phyloP scores from a whole-genome alignment of 1,284 basidiomycete species.

The Psilocybe mexicana region DNA sequence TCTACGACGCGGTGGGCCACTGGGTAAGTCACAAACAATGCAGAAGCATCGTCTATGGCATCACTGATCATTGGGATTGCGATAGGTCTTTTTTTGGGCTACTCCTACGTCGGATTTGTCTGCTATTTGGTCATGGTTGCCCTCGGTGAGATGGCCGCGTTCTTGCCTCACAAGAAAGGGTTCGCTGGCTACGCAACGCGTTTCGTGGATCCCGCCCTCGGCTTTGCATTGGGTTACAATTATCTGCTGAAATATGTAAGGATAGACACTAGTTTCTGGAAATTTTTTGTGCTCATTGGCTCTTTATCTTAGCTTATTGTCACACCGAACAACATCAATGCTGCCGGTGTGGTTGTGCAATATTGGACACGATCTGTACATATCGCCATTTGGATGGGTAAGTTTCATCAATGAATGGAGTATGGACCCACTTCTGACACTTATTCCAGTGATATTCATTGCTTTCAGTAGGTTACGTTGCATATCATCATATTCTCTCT shows the following conservation, averaged over 20 bases:
- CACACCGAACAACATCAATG: conserved; percentile 55
- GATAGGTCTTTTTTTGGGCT: conserved; percentile 47
- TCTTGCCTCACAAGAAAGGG: conserved; percentile 54
- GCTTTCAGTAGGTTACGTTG: conserved; percentile 43
- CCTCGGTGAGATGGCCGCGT: conserved; percentile 58
- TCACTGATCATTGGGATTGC: conserved; percentile 1
- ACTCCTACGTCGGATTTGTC: conserved; percentile 54
- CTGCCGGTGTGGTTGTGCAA: conserved; percentile 60
- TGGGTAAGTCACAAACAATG: conserved; percentile 32
- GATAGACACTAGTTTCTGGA: neutral
- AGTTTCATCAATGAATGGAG: conserved; percentile 18
- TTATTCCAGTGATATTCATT: conserved; percentile 51
- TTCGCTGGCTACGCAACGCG: conserved; percentile 55
- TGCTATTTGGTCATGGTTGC: conserved; percentile 55
- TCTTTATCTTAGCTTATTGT: conserved; percentile 37
- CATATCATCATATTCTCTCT: neutral
- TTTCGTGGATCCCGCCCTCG: conserved; percentile 55
- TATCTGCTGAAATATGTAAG: conserved; percentile 50
- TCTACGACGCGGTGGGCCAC: conserved; percentile 53
- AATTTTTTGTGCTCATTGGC: neutral
- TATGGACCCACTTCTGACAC: conserved; percentile 4
- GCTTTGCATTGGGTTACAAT: conserved; percentile 54
- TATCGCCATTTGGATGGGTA: conserved; percentile 60
- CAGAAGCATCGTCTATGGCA: neutral
- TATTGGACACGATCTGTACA: conserved; percentile 61